Conservation (phyloP, 1,284 basidiomycete species). For the Cryptococcus sp. region DNA sequence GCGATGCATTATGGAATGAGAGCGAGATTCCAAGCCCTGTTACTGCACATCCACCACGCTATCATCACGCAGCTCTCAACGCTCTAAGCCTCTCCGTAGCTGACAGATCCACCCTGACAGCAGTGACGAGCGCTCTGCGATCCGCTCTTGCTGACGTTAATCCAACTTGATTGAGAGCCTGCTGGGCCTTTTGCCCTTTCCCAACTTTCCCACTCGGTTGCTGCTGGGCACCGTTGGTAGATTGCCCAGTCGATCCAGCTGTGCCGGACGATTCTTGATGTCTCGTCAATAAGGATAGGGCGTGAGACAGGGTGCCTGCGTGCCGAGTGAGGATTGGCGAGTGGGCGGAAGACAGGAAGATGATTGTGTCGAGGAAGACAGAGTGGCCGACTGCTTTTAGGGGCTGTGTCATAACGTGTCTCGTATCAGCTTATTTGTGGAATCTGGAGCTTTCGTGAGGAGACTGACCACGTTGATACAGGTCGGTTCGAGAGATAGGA, state of each 20-base stretch:
- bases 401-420: conserved; percentile 20
- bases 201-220: background rate
- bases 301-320: conserved; percentile 21
- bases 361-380: conserved; percentile 39
- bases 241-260: too few relatives aligned
- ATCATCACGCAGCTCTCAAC: conserved; percentile 7
- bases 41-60: background rate
- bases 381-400: conserved; percentile 34
- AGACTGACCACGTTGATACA: conserved; percentile 41
- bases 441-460: background rate
- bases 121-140: conserved; percentile 6
- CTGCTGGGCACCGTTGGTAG: too few relatives aligned
- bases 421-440: background rate
- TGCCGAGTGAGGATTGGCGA: conserved; percentile 29
- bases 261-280: conserved; percentile 8
- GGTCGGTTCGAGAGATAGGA: conserved; percentile 25
- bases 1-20: too few relatives aligned
- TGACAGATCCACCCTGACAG: conserved; percentile 26
- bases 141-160: background rate
- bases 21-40: too few relatives aligned
- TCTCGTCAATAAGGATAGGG: conserved; percentile 21
- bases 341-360: conserved; percentile 29
- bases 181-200: conserved; percentile 23
- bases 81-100: conserved; percentile 31
- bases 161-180: conserved; percentile 12